A percentile compares a stretch with the other conserved stretches of the same genome.
These are phyloP conservation scores for Rhodotorula taiwanensis DNA, from an alignment of 768 basidiomycete genomes.

Conservation along the genomic window DNA sequence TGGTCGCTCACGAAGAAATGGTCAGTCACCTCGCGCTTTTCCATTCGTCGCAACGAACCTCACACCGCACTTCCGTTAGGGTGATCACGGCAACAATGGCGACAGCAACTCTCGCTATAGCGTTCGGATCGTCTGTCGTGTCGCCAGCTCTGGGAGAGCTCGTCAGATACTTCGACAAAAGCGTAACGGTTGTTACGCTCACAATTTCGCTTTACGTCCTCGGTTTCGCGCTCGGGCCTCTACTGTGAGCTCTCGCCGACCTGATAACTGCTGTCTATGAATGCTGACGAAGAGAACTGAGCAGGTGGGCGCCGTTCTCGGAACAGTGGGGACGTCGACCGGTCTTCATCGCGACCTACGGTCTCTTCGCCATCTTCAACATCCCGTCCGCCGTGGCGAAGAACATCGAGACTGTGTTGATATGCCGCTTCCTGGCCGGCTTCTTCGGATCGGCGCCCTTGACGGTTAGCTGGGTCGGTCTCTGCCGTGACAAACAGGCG, in stretches of 20 bases:
- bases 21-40: no score
- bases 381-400: conserved; percentile 58
- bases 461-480: no score
- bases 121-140: conserved; percentile 37
- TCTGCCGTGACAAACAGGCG: no score
- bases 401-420: conserved; percentile 56
- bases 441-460: conserved; percentile 59
- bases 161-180: conserved; percentile 17
- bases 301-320: conserved; percentile 43
- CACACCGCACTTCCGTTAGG: no score
- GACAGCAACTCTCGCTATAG: conserved; percentile 35
- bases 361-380: conserved; percentile 49
- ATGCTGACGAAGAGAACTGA: no score
- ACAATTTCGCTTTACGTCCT: conserved; percentile 43
- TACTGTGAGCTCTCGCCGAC: no score
- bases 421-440: conserved; percentile 54
- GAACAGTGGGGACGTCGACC: conserved; percentile 46
- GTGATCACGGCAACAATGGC: conserved; percentile 28
- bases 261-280: no score
- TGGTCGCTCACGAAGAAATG: conserved; percentile 47
- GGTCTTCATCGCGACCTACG: conserved; percentile 50
- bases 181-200: conserved; percentile 28
- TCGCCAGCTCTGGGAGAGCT: conserved; percentile 30
- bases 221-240: conserved; percentile 38
- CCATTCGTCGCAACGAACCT: no score